Percentiles rank a stretch among this genome's conserved stretches.
Conservation (phyloP, 768 basidiomycete species). For the Pisolithus tinctorius region DNA sequence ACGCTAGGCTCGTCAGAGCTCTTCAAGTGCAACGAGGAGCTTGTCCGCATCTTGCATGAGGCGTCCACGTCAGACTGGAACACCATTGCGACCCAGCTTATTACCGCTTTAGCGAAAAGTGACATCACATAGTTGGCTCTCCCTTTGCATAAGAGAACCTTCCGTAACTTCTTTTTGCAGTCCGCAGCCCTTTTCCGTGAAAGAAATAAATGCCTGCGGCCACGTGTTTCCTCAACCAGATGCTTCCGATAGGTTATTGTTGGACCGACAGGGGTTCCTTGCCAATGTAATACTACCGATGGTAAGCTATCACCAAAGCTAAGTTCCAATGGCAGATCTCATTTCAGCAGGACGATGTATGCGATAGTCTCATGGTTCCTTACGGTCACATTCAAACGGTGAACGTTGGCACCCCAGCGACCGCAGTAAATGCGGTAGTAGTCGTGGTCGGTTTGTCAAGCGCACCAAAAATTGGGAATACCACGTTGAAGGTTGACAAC, state of each 20-base stretch:
- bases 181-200: constrained; percentile 52
- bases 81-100: constrained; percentile 39
- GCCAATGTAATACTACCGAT: constrained; percentile 36
- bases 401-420: constrained; percentile 19
- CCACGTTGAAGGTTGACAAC: constrained; percentile 14
- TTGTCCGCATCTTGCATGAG: constrained; percentile 37
- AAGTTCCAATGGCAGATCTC: not conserved
- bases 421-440: constrained; percentile 12
- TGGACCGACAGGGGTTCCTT: constrained; percentile 46
- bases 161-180: constrained; percentile 25
- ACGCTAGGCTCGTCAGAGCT: constrained; percentile 38
- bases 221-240: constrained; percentile 29
- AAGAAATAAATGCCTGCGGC: constrained; percentile 33
- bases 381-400: constrained; percentile 30
- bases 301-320: constrained; percentile 4
- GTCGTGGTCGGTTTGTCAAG: constrained; percentile 28
- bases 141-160: not conserved
- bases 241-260: constrained; percentile 39
- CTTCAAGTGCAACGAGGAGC: constrained; percentile 30
- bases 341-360: constrained; percentile 35
- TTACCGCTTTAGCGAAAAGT: constrained; percentile 38
- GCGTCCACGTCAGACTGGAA: constrained; percentile 47
- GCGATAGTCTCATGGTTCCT: constrained; percentile 45
- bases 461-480: constrained; percentile 34
- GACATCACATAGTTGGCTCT: constrained; percentile 43